Conservation (phyloP, 768 basidiomycete genomes). For the Crassisporium funariophilum region DNA sequence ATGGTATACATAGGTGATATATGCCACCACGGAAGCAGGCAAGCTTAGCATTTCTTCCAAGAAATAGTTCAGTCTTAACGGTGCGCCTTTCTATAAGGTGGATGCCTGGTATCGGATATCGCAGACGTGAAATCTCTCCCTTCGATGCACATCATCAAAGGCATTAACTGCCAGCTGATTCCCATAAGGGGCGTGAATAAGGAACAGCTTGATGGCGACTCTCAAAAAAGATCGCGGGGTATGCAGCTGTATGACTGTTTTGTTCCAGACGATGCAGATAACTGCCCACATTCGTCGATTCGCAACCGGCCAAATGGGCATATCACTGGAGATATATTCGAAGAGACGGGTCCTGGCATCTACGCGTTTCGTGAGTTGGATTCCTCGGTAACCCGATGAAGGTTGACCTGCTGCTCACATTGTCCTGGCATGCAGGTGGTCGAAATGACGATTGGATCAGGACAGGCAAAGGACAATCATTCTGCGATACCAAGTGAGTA, state of each 20-base stretch:
- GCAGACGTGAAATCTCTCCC: constrained; percentile 1
- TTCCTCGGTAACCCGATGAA: background rate
- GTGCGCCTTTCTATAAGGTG: too few species aligned
- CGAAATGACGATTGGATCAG: constrained; percentile 78
- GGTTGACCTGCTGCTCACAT: too few species aligned
- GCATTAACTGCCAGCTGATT: constrained; percentile 28
- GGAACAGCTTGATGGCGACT: constrained; percentile 32
- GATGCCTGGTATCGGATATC: constrained; percentile 8
- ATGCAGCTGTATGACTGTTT: constrained; percentile 54
- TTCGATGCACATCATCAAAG: constrained; percentile 12
- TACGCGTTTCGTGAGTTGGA: constrained; percentile 43
- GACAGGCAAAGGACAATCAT: constrained; percentile 58
- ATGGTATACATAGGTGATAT: too few species aligned
- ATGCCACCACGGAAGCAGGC: constrained; percentile 8
- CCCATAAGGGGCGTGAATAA: constrained; percentile 15
- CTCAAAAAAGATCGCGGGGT: constrained; percentile 40
- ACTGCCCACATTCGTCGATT: constrained; percentile 58
- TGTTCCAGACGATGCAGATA: constrained; percentile 54
- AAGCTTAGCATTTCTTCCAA: too few species aligned
- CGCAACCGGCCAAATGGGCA: constrained; percentile 60
- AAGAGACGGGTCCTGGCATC: constrained; percentile 48
- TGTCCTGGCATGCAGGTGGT: too few species aligned
- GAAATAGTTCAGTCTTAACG: too few species aligned
- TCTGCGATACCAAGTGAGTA: constrained; percentile 69
- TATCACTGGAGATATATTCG: constrained; percentile 71